Percentiles rank a stretch among this genome's conserved stretches.
phyloP scores from a whole-genome alignment of 495 filamentous ascomycete genomes.

The Penicillium bialowiezense region DNA sequence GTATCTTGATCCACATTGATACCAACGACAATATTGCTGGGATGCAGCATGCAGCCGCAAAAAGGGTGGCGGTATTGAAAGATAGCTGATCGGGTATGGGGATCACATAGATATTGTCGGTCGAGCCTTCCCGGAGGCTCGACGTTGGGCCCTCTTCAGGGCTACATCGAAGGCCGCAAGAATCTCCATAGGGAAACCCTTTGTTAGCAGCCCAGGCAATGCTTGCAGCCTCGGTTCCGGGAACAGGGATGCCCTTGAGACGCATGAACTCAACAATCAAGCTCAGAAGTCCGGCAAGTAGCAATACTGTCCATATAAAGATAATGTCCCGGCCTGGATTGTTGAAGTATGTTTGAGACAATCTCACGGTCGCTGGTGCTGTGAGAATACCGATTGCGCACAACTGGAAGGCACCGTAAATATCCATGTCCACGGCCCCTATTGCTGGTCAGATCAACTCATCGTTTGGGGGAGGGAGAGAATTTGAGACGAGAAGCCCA shows the following conservation, averaged over 20 bases:
- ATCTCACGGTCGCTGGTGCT: constrained; percentile 52
- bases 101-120: constrained; percentile 55
- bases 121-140: constrained; percentile 45
- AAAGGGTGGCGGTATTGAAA: constrained; percentile 52
- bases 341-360: constrained; percentile 59
- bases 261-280: constrained; percentile 60
- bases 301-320: constrained; percentile 56
- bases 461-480: no score
- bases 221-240: constrained; percentile 34
- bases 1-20: constrained; percentile 59
- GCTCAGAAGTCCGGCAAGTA: constrained; percentile 55
- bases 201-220: constrained; percentile 23
- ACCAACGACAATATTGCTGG: constrained; percentile 55
- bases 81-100: constrained; percentile 47
- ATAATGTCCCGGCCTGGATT: constrained; percentile 58
- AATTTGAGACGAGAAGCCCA: no score
- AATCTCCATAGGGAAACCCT: constrained; percentile 28
- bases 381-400: constrained; percentile 60
- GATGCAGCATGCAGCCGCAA: constrained; percentile 58
- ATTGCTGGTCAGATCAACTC: neutral
- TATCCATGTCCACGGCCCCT: constrained; percentile 63
- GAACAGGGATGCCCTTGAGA: constrained; percentile 34
- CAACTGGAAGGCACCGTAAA: constrained; percentile 61
- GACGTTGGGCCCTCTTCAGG: constrained; percentile 40
- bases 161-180: constrained; percentile 38